Base-by-base conservation (phyloP, 1,139 yeast species). In the Lodderomyces oxycetoniae region DNA sequence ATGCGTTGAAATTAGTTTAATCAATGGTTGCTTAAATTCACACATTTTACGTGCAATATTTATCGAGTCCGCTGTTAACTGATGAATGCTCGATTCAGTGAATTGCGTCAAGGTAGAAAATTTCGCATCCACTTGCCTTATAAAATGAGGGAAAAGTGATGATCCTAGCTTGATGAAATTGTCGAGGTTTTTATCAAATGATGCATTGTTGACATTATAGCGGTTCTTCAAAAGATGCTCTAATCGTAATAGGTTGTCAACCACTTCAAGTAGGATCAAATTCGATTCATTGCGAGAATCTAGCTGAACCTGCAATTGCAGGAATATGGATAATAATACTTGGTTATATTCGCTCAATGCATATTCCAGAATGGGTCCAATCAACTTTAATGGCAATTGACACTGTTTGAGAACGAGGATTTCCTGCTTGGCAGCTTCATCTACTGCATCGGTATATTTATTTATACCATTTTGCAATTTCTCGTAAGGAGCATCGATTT, bases 31-130 rank as follows among this genome's bases (percentile, higher is more conserved):
- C 33, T 68, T 68, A 52, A 76, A 81, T 41, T 80, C 89, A 25
- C 84, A 70, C 28, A 84, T 62, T 41, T 76, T 75, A 32, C 87
- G 65, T 37, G 85, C 58, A 42, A 77, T 67, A 3, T 87, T 75
- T 63, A 71, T 53, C 9, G 79, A 59, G 39, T 82, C 91, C 12
- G 79, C 81, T 0, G 84, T 79, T 3, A 77, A 70, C 43, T 80
- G 86, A 5, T 79, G 73, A n/a, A 81, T 79, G 37, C 82, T 83
- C 43, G 71, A 68, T 41, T 83, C 91, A 27, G 67, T 17, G 21
- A 30, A 36, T 22, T 59, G 53, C 1, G 66, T 61, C 28, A 74
- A 51, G 11, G 58, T 55, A 4, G 46, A 45, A 16, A 81, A 77
- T 31, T 77, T 63, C 4, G 51, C 48, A 31, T 79, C 85, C 26